phyloP scores from a whole-genome alignment of 768 basidiomycete genomes.

The Termitomyces sp. region DNA sequence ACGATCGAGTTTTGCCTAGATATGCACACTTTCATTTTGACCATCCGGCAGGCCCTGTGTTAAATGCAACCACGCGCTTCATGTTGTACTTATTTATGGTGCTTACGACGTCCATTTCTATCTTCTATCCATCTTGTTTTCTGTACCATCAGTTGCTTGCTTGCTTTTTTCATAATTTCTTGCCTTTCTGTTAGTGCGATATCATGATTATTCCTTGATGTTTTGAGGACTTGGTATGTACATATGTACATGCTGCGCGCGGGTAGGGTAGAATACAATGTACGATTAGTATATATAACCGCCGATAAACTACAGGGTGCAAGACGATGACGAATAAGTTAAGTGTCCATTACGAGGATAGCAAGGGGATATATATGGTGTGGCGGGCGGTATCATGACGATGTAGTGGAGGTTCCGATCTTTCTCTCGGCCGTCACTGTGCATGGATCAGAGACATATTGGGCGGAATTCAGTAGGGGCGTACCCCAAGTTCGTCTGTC shows the following conservation, averaged over 20 bases:
- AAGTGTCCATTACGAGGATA: not conserved
- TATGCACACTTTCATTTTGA: conserved; percentile 10
- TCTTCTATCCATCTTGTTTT: not conserved
- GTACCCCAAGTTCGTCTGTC: conserved; percentile 89
- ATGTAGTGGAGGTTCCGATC: conserved; percentile 19
- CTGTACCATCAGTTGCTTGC: conserved; percentile 5
- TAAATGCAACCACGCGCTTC: conserved; percentile 5
- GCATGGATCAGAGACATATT: not conserved
- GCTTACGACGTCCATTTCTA: conserved; percentile 1
- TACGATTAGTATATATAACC: conserved; percentile 22
- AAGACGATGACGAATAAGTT: conserved; percentile 8
- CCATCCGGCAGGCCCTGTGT: conserved; percentile 14
- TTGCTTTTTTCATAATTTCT: conserved; percentile 4
- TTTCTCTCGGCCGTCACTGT: conserved; percentile 53
- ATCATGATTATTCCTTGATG: conserved; percentile 6
- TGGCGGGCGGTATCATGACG: conserved; percentile 3
- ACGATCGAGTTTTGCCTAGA: conserved; percentile 3
- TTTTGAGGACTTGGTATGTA: conserved; percentile 8
- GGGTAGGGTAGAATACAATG: conserved; percentile 21
- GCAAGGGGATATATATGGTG: conserved; percentile 1
- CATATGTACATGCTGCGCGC: conserved; percentile 9
- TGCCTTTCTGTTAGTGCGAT: conserved; percentile 8
- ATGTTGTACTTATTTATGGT: conserved; percentile 8
- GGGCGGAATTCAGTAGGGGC: conserved; percentile 20
- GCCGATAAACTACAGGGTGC: conserved; percentile 16